Percentiles rank a stretch among this genome's conserved stretches.
Evolutionary conservation across 345 rosid species (phyloP).

Genomic region (Gossypium raimondii): DNA sequence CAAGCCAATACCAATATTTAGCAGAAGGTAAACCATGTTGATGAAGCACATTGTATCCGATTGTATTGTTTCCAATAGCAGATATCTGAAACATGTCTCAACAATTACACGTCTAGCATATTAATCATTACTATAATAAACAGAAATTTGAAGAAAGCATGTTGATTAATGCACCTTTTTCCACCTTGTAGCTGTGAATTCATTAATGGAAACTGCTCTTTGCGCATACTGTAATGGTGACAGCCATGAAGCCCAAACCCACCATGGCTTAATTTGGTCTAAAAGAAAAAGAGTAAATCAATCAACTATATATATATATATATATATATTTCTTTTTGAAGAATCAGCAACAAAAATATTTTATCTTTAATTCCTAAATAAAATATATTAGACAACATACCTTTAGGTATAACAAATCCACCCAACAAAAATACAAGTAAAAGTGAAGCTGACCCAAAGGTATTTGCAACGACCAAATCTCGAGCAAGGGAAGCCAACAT

Average conservation of each 20-base stretch:
- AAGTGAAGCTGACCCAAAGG: slow-evolving; percentile 72
- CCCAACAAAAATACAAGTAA: slow-evolving; percentile 65
- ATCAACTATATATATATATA: not conserved
- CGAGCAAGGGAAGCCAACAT: slow-evolving; percentile 75
- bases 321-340: no score
- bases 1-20: slow-evolving; percentile 82
- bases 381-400: slow-evolving; percentile 28
- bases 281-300: slow-evolving; percentile 17
- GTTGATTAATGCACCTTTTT: slow-evolving; percentile 38
- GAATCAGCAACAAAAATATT: slow-evolving; percentile 1
- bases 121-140: not conserved
- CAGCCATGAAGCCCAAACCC: slow-evolving; percentile 93
- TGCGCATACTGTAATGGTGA: slow-evolving; percentile 83
- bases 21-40: slow-evolving; percentile 42
- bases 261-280: slow-evolving; percentile 77
- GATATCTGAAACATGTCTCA: slow-evolving; percentile 50
- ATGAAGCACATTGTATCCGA: slow-evolving; percentile 64
- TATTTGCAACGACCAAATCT: slow-evolving; percentile 84
- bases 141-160: not conserved
- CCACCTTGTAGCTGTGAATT: slow-evolving; percentile 82
- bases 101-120: not conserved
- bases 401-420: slow-evolving; percentile 84
- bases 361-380: not conserved
- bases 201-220: slow-evolving; percentile 74
- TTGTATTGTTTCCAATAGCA: slow-evolving; percentile 35